phyloP scores from a whole-genome alignment of 2,329 filamentous ascomycete genomes.

The Diplocarpon mali region DNA sequence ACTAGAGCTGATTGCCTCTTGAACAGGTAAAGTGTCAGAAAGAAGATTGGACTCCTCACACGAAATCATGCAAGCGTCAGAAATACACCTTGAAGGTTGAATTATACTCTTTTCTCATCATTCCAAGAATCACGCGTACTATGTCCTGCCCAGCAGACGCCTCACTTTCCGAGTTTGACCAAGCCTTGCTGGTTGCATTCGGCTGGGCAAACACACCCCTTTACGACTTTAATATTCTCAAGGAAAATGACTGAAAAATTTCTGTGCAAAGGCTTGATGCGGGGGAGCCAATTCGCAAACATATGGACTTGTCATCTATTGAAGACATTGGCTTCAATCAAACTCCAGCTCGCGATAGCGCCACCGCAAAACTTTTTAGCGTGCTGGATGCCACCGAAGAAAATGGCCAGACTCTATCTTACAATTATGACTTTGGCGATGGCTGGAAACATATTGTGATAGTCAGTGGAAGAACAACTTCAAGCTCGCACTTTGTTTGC shows the following conservation, averaged over 20 bases:
- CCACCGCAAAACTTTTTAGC: background rate
- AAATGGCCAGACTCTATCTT: background rate
- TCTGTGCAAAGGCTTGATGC: background rate
- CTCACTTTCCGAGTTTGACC: background rate
- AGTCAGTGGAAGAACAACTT: background rate
- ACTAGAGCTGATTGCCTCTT: background rate
- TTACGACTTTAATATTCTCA: background rate
- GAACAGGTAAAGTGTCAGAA: background rate
- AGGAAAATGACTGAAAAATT: background rate
- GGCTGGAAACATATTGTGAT: background rate
- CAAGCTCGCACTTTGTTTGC: background rate
- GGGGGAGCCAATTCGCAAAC: background rate
- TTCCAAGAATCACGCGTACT: background rate
- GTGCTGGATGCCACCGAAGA: background rate
- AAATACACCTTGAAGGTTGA: background rate
- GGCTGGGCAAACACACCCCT: background rate
- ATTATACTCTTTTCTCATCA: background rate
- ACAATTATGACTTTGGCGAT: background rate
- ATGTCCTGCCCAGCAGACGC: background rate
- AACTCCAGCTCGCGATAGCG: background rate
- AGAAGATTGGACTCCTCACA: background rate
- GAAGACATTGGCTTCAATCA: background rate
- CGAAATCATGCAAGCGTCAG: background rate
- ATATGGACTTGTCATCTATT: background rate
- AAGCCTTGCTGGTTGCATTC: background rate